Conservation (phyloP, 1,284 basidiomycete species). For the Sanghuangporus sanghuang region DNA sequence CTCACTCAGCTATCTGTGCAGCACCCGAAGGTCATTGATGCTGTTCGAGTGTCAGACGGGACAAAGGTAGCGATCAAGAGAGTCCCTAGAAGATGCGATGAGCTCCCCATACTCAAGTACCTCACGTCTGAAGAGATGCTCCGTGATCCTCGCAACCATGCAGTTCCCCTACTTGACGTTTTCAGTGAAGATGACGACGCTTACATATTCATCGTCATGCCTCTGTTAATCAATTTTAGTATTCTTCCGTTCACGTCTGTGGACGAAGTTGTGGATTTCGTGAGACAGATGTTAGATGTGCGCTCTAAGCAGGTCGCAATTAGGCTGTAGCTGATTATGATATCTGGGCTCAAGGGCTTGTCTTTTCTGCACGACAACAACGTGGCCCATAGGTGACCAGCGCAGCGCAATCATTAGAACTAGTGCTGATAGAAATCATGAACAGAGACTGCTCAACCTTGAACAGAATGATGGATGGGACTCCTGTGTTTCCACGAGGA, state of each 20-base stretch:
- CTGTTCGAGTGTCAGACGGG: neutral
- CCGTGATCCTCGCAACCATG: constrained; percentile 27
- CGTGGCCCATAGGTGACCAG: too few relatives aligned
- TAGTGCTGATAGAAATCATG: neutral
- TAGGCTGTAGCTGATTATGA: neutral
- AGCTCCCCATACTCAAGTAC: constrained; percentile 21
- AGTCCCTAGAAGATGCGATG: neutral
- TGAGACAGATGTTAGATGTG: constrained; percentile 25
- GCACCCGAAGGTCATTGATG: neutral
- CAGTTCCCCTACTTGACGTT: constrained; percentile 28
- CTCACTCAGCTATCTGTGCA: neutral
- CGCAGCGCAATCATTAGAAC: too few relatives aligned
- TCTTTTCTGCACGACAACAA: too few relatives aligned
- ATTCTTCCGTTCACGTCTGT: constrained; percentile 28
- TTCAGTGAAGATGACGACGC: constrained; percentile 20
- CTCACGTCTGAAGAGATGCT: constrained; percentile 19
- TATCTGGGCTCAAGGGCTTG: neutral
- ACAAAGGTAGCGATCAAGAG: neutral
- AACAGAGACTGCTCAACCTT: constrained; percentile 33
- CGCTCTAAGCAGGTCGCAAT: too few relatives aligned
- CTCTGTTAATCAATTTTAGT: constrained; percentile 25
- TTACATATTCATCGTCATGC: constrained; percentile 29
- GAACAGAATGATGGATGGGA: constrained; percentile 39
- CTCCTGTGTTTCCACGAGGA: constrained; percentile 24
- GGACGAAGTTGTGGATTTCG: constrained; percentile 29